Percentiles rank a stretch among this genome's conserved stretches.
Evolutionary conservation across 1,284 basidiomycete species (phyloP).

Genomic region (Grifola frondosa): DNA sequence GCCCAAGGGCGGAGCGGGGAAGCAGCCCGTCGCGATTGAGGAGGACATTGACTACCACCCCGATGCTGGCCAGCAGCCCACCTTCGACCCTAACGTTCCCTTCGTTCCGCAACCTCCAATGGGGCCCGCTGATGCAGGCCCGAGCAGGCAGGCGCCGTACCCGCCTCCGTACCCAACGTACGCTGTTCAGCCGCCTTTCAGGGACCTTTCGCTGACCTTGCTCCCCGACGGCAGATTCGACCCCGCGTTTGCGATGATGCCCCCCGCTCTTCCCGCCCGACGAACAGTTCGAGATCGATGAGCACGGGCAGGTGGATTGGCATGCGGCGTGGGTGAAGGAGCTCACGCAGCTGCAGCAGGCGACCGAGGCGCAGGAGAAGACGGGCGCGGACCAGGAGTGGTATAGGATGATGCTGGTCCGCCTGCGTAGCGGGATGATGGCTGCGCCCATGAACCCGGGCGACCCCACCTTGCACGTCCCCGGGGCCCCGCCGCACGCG

Average conservation of each 20-base stretch:
- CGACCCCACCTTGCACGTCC: slow-evolving; percentile 52
- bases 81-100: slow-evolving; percentile 55
- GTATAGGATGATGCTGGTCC: slow-evolving; percentile 79
- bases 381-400: slow-evolving; percentile 74
- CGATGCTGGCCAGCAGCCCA: slow-evolving; percentile 29
- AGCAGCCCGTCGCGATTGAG: slow-evolving; percentile 21
- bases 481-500: slow-evolving; percentile 20
- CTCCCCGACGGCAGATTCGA: slow-evolving; percentile 49
- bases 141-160: slow-evolving; percentile 55
- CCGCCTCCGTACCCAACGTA: slow-evolving; percentile 57
- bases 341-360: slow-evolving; percentile 64
- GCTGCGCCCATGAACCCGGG: slow-evolving; percentile 57
- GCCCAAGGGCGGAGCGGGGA: slow-evolving; percentile 53
- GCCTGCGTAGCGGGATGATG: slow-evolving; percentile 68
- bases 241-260: slow-evolving; percentile 63
- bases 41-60: slow-evolving; percentile 60
- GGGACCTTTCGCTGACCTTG: slow-evolving; percentile 3
- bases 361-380: slow-evolving; percentile 78
- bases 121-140: slow-evolving; percentile 54
- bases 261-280: slow-evolving; percentile 60
- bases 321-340: slow-evolving; percentile 75
- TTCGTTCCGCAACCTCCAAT: slow-evolving; percentile 56
- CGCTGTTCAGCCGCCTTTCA: slow-evolving; percentile 23
- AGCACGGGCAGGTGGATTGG: slow-evolving; percentile 78
- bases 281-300: slow-evolving; percentile 68